A percentile compares a stretch with the other conserved stretches of the same genome.
phyloP scores from a whole-genome alignment of 2,329 filamentous ascomycete species.

The Emmonsiellopsis sp. region DNA sequence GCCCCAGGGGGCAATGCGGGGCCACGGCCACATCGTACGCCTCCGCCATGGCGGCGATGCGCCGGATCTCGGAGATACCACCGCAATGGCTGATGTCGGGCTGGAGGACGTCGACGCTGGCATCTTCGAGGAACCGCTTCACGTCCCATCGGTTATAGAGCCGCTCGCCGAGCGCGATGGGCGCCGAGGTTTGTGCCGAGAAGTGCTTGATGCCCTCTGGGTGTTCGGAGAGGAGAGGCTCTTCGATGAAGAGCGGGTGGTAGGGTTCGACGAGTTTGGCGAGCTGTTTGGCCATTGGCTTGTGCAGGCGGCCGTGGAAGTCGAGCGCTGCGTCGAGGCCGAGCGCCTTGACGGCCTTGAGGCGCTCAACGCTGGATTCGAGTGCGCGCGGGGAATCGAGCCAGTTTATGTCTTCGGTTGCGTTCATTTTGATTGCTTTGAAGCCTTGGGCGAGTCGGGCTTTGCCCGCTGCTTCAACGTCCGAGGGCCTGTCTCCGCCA shows the following conservation, averaged over 20 bases:
- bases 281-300: constrained; percentile 73
- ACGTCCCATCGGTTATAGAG: constrained; percentile 66
- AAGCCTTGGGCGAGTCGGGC: constrained; percentile 33
- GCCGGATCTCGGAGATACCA: constrained; percentile 61
- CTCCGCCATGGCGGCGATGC: constrained; percentile 63
- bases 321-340: constrained; percentile 68
- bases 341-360: constrained; percentile 59
- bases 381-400: constrained; percentile 61
- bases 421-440: constrained; percentile 63
- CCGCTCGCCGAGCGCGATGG: constrained; percentile 64
- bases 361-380: constrained; percentile 54
- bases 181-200: constrained; percentile 47
- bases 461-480: constrained; percentile 54
- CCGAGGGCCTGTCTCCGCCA: constrained; percentile 60
- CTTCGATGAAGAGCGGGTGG: constrained; percentile 66
- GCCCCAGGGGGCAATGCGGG: constrained; percentile 65
- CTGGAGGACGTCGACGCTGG: constrained; percentile 62
- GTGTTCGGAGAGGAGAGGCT: constrained; percentile 63
- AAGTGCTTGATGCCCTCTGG: constrained; percentile 56
- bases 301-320: constrained; percentile 69
- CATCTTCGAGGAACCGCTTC: constrained; percentile 60
- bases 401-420: constrained; percentile 66
- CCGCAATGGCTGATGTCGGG: constrained; percentile 65
- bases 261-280: constrained; percentile 58
- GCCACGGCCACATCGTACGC: constrained; percentile 65